Percentiles rank a stretch among this genome's conserved stretches.
Conservation (phyloP, 2,329 filamentous ascomycete species). For the Bretziella fagacearum region DNA sequence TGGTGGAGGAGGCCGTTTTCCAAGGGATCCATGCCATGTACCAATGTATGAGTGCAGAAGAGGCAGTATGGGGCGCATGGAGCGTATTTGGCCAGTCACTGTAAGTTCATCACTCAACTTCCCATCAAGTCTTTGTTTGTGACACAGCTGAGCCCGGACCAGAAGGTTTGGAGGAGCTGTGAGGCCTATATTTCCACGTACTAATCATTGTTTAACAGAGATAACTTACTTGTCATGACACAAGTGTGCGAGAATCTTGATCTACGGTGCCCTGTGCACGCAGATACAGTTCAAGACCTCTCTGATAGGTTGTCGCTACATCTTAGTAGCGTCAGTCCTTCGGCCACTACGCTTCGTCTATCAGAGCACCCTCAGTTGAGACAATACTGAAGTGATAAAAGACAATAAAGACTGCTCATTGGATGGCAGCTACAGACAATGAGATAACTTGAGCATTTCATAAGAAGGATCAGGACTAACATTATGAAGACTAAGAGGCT, state of each 20-base stretch:
- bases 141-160: too few relatives aligned
- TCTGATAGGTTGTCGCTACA: not conserved
- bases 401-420: too few relatives aligned
- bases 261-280: constrained; percentile 7
- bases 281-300: constrained; percentile 6
- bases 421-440: too few relatives aligned
- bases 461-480: too few relatives aligned
- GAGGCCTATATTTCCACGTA: too few relatives aligned
- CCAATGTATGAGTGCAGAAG: not conserved
- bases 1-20: not conserved
- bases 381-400: too few relatives aligned
- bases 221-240: constrained; percentile 7
- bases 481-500: too few relatives aligned
- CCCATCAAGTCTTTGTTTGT: too few relatives aligned
- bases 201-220: constrained; percentile 1
- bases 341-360: not conserved
- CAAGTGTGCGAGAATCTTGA: constrained; percentile 10
- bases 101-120: constrained; percentile 1
- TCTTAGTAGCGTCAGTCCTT: constrained; percentile 1
- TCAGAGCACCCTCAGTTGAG: constrained; percentile 4
- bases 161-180: too few relatives aligned
- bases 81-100: not conserved
- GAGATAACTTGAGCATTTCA: too few relatives aligned
- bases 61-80: constrained; percentile 4
- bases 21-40: not conserved